Base-by-base conservation (phyloP, 2,329 filamentous ascomycete species). In the Stachybotrys elegans region DNA sequence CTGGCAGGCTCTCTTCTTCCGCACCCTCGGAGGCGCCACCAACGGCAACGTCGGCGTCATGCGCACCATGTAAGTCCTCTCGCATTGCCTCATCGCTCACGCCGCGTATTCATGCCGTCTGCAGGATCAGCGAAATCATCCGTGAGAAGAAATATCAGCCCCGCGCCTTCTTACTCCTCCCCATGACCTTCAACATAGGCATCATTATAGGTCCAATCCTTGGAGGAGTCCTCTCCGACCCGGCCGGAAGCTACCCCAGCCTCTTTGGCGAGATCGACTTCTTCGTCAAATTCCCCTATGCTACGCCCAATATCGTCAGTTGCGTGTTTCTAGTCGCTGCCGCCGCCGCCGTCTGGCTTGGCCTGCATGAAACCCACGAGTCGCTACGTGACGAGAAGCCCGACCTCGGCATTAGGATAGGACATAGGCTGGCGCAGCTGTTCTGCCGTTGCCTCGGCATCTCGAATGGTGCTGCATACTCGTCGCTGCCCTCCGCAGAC, bases 21-120 rank as follows among this genome's bases (percentile, higher is more conserved):
- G 87, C 11, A 87, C 82, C 45, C 53, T 84, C 17, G 84, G 83
- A 2, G 87, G 87, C 2, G 63, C 85, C 3, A 89, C 90, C 54
- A 81, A 83, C 1, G 87, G 86, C 0, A 86, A 82, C 14, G 73
- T 88, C 41, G 80, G 90, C 32, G 87, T 86, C 4, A 78, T 92
- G 47, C 73, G 88, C 19, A 82, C 86, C 1, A 91, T 91, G 85
- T 71, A 54, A 34, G 61, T 58, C 9, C 22, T 34, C n/a, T 12
- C 9, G n/a, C n/a, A n/a, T n/a, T n/a, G n/a, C n/a, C n/a, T n/a
- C n/a, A n/a, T n/a, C n/a, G n/a, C n/a, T n/a, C n/a, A n/a, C n/a
- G n/a, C n/a, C n/a, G n/a, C n/a, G n/a, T n/a, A n/a, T 17, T 25
- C 17, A 9, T 3, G n/a, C 32, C n/a, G 13, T 29, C 4, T 39